Percentiles rank a stretch among this genome's conserved stretches.
phyloP scores from a whole-genome alignment of 129 eudicot species.

The Artemisia tridentata region DNA sequence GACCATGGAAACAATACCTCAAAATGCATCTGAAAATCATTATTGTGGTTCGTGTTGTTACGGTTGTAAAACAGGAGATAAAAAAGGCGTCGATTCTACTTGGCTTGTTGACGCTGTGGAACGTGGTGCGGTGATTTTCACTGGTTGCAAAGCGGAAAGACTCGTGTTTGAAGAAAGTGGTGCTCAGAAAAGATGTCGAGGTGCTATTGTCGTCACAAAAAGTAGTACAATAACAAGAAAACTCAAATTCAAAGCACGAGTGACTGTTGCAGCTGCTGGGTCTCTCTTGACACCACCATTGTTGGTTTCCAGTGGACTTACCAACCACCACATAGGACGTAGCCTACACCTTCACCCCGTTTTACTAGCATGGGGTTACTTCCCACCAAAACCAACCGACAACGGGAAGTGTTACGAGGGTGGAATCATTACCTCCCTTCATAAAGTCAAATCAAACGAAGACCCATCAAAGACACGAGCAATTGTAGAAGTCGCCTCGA shows the following conservation, averaged over 20 bases:
- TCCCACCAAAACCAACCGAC: conserved; percentile 35
- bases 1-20: conserved; percentile 47
- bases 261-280: conserved; percentile 67
- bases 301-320: conserved; percentile 67
- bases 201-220: conserved; percentile 48
- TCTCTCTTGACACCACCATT: conserved; percentile 79
- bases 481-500: conserved; percentile 56
- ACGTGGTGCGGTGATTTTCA: conserved; percentile 54
- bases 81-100: conserved; percentile 75
- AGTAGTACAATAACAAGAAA: conserved; percentile 43
- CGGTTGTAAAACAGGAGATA: conserved; percentile 82
- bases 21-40: conserved; percentile 71
- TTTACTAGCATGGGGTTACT: conserved; percentile 74
- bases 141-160: conserved; percentile 76
- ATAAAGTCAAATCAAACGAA: conserved; percentile 50
- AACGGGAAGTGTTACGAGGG: conserved; percentile 63
- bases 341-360: conserved; percentile 88
- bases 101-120: conserved; percentile 89
- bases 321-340: conserved; percentile 67
- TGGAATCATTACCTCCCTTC: conserved; percentile 76
- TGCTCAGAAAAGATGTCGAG: conserved; percentile 51
- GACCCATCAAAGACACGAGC: conserved; percentile 46
- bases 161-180: conserved; percentile 34
- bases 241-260: conserved; percentile 54
- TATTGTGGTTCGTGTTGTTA: conserved; percentile 78